These are phyloP conservation scores for Hypoxylon sp. DNA, from an alignment of 2,329 filamentous ascomycete species.

Conservation along the genomic window DNA sequence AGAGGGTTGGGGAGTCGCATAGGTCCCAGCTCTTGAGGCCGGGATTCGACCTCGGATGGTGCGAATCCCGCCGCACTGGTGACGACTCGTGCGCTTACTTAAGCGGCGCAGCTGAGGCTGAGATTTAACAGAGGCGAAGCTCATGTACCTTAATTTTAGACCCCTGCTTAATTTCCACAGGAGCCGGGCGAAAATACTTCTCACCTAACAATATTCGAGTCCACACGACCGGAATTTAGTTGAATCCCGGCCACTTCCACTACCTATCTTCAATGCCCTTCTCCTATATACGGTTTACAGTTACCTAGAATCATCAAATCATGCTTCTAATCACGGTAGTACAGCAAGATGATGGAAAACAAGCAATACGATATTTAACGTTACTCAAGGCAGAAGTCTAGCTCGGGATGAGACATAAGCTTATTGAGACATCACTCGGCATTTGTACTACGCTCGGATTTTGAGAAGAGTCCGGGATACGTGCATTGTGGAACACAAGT, in stretches of 20 bases:
- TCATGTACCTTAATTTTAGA: slow-evolving; percentile 12
- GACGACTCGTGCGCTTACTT: slow-evolving; percentile 9
- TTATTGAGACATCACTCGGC: not conserved
- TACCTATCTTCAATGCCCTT: not conserved
- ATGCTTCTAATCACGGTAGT: not conserved
- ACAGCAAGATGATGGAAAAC: not conserved
- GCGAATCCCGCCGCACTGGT: slow-evolving; percentile 30
- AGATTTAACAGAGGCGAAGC: slow-evolving; percentile 5
- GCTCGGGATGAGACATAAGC: not conserved
- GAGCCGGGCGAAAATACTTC: not conserved
- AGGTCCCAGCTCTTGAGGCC: not conserved
- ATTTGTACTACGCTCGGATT: not conserved
- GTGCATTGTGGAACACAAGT: not conserved
- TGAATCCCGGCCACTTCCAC: not conserved
- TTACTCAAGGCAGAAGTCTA: not conserved
- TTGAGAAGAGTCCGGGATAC: not conserved
- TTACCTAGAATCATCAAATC: not conserved
- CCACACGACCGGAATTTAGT: not conserved
- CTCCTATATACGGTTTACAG: not conserved
- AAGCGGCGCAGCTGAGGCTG: slow-evolving; percentile 3
- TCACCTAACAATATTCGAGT: not conserved
- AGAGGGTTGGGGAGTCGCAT: slow-evolving; percentile 11
- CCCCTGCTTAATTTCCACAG: slow-evolving; percentile 9
- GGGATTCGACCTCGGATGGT: slow-evolving; percentile 16
- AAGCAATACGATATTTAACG: not conserved